Evolutionary conservation across 306 rosid species (phyloP), one percentile per base, ranked within the genome.

Genomic region (Sicyos baderoa): DNA sequence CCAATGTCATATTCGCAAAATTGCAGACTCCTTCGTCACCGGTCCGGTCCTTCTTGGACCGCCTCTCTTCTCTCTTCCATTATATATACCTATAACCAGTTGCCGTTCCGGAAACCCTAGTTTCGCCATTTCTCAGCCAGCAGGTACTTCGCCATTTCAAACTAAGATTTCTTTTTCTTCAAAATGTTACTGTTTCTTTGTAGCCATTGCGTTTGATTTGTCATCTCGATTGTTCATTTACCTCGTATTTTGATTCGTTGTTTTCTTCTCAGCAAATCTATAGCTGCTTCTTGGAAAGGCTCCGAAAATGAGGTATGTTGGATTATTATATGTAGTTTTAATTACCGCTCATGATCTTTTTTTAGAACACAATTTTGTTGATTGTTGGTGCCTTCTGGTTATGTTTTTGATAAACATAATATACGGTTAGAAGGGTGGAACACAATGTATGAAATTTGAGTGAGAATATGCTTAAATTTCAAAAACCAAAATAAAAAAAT

Each of bases 221-320:
- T 45, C 44, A 3, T 1, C 7, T 44, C 21, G 37, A 0, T 22
- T 2, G 70, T 45, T 37, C 11, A 7, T 9, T 4, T 4, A 9
- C 44, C 0, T 9, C 58, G 22, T 8, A 7, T 54, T 54, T 54
- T 42, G 42, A 64, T 64, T 44, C 0, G 51, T 21, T 13, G 22
- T 42, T 21, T 65, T 65, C 16, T 44, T 19, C 54, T 42, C 70
- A 70, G 58, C 16, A 61, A 76, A 74, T 72, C 83, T 68, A 37
- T 57, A 68, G 79, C 74, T 22, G 40, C 71, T 37, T 22, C n/a
- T 45, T 51, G 32, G 61, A 13, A 59, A 68, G 70, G 62, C 17
- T 72, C 78, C 76, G 45, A 84, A 51, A 71, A 88, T 88, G 91
- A 88, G 95, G 70, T 65, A 65, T 19, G 37, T 25, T 14, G 32